Conservation (phyloP, 371 early-diverging fungal genomes). For the Choanephora cucurbitarum region DNA sequence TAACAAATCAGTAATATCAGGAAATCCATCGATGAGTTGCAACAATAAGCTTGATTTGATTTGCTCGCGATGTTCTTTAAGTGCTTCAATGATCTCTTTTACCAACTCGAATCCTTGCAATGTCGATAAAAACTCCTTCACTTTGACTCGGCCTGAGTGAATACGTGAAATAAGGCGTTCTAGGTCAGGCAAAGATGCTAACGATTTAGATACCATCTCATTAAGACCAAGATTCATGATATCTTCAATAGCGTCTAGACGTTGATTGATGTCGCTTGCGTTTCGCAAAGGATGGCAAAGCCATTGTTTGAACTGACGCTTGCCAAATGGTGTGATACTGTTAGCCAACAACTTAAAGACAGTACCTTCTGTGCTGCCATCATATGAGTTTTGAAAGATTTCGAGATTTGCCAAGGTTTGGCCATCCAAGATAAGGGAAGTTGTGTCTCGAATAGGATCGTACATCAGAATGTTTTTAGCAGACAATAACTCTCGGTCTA, state of each 20-base stretch:
- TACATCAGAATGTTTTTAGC: conserved; percentile 80
- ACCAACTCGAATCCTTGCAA: conserved; percentile 64
- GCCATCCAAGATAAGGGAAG: conserved; percentile 89
- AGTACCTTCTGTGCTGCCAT: conserved; percentile 80
- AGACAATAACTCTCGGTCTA: conserved; percentile 85
- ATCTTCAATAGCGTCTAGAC: conserved; percentile 89
- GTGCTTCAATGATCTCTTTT: conserved; percentile 34
- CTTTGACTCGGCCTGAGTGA: conserved; percentile 80
- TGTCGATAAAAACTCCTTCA: conserved; percentile 73
- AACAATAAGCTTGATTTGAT: conserved; percentile 52
- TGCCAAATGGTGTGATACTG: conserved; percentile 89
- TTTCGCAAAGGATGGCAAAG: conserved; percentile 90
- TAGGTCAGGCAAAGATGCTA: conserved; percentile 81
- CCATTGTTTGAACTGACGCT: conserved; percentile 88
- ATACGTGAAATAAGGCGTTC: conserved; percentile 92
- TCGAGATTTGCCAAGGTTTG: conserved; percentile 94
- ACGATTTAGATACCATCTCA: conserved; percentile 39
- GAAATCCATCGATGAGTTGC: conserved; percentile 48
- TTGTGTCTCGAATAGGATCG: conserved; percentile 69
- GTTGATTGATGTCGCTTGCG: conserved; percentile 74
- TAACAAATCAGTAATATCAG: conserved; percentile 56
- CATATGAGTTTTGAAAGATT: conserved; percentile 84
- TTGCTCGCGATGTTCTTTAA: conserved; percentile 35
- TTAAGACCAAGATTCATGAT: conserved; percentile 62
- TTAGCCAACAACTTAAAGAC: conserved; percentile 87